Percentiles rank a stretch among this genome's conserved stretches.
phyloP scores from a whole-genome alignment of 78 protist genomes.

The Monosiga brevicollis region DNA sequence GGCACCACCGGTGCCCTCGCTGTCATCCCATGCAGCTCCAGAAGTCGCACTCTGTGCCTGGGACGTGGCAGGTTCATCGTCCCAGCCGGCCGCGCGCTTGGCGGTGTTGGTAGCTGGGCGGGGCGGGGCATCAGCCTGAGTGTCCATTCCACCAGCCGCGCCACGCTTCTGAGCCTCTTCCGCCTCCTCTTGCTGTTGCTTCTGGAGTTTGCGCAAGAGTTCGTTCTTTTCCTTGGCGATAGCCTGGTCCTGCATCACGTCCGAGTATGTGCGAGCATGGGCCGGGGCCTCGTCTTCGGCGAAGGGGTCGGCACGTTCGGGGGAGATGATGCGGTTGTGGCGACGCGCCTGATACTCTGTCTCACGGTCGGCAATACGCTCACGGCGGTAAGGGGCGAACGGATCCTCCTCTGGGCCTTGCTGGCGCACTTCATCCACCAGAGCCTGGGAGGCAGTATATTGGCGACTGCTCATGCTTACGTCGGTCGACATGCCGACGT shows the following conservation, averaged over 20 bases:
- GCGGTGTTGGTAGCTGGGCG: too few species aligned
- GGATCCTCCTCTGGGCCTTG: slow-evolving; percentile 9
- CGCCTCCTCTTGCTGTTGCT: neutral
- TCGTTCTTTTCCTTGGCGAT: neutral
- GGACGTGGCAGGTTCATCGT: too few species aligned
- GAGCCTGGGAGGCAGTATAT: too few species aligned
- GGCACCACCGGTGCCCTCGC: too few species aligned
- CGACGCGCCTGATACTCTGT: slow-evolving; percentile 43
- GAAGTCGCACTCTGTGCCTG: too few species aligned
- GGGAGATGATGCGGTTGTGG: slow-evolving; percentile 42
- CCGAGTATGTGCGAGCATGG: neutral
- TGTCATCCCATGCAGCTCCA: too few species aligned
- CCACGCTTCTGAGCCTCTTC: neutral
- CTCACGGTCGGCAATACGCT: slow-evolving; percentile 27
- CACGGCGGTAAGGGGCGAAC: neutral
- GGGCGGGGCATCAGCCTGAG: too few species aligned
- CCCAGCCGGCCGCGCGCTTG: too few species aligned
- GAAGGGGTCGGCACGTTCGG: slow-evolving; percentile 49
- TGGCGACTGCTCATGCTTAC: too few species aligned
- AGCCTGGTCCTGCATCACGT: neutral
- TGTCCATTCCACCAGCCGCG: neutral
- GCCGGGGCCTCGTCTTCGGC: slow-evolving; percentile 25
- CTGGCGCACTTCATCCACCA: neutral
- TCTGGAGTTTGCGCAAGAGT: neutral
- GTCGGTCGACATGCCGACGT: neutral